These are phyloP conservation scores for Hordeum vulgare DNA, from an alignment of 176 grass and related monocot genomes.

Conservation along the genomic window DNA sequence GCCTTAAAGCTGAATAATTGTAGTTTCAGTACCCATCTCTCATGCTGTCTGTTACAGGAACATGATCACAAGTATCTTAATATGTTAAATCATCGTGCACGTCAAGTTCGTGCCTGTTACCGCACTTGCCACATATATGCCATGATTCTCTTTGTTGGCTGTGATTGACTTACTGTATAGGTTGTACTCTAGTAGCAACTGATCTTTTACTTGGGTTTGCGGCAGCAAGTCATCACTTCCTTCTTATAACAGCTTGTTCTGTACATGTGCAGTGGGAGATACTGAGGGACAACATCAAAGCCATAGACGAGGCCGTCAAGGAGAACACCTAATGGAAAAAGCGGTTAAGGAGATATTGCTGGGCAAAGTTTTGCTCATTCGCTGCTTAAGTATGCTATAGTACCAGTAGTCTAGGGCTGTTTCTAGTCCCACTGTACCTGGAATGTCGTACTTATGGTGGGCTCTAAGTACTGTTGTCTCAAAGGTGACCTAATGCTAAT, in stretches of 20 bases:
- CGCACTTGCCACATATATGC: neutral
- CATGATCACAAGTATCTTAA: neutral
- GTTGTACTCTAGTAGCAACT: neutral
- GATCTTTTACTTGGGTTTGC: neutral
- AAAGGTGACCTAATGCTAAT: neutral
- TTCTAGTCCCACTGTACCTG: neutral
- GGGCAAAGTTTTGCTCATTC: neutral
- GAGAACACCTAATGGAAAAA: conserved; percentile 18
- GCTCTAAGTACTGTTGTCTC: neutral
- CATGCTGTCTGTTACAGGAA: neutral
- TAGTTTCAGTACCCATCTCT: neutral
- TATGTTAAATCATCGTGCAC: neutral
- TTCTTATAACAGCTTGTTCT: neutral
- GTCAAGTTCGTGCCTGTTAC: neutral
- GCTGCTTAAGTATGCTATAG: neutral
- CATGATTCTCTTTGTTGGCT: neutral
- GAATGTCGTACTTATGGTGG: neutral
- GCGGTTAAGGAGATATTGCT: neutral
- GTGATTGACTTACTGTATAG: neutral
- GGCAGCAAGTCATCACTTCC: neutral
- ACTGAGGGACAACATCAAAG: conserved; percentile 38
- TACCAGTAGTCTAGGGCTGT: neutral
- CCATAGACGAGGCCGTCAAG: conserved; percentile 39
- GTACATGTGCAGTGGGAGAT: conserved; percentile 35
- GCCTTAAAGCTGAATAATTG: neutral